These are phyloP conservation scores for Hypoxylon sp. DNA, from an alignment of 2,329 filamentous ascomycete species.

Conservation along the genomic window DNA sequence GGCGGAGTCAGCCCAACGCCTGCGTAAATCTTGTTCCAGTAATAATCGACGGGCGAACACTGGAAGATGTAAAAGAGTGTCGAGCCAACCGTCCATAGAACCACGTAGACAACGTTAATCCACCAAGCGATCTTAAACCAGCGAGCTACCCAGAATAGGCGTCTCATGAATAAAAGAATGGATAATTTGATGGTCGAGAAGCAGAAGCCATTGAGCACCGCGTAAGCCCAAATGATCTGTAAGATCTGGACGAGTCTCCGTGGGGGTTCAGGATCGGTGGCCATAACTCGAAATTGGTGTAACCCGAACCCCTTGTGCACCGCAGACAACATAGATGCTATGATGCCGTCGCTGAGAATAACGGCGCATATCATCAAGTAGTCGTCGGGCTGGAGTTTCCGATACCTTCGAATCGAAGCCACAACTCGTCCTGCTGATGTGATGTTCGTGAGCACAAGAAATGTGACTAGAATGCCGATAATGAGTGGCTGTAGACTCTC, in stretches of 20 bases:
- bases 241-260: conserved; percentile 12
- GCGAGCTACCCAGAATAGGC: conserved; percentile 13
- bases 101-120: conserved; percentile 5
- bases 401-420: conserved; percentile 6
- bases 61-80: conserved; percentile 21
- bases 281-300: conserved; percentile 14
- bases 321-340: conserved; percentile 11
- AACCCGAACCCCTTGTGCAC: conserved; percentile 16
- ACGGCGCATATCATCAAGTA: conserved; percentile 20
- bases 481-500: conserved; percentile 19
- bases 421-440: conserved; percentile 1
- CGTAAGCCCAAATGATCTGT: conserved; percentile 20
- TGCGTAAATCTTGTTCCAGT: conserved; percentile 16
- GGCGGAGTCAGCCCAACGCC: conserved; percentile 8
- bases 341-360: conserved; percentile 14
- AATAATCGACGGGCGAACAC: conserved; percentile 15
- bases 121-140: conserved; percentile 22
- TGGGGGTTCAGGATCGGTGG: conserved; percentile 12
- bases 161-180: conserved; percentile 15
- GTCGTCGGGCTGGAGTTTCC: conserved; percentile 16
- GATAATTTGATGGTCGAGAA: conserved; percentile 19
- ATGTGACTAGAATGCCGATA: conserved; percentile 11
- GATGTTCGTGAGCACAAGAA: conserved; percentile 6
- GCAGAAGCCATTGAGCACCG: conserved; percentile 17
- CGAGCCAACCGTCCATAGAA: conserved; percentile 18